phyloP scores from a whole-genome alignment of 2,329 filamentous ascomycete species.

The Leptoxyphium fumago region DNA sequence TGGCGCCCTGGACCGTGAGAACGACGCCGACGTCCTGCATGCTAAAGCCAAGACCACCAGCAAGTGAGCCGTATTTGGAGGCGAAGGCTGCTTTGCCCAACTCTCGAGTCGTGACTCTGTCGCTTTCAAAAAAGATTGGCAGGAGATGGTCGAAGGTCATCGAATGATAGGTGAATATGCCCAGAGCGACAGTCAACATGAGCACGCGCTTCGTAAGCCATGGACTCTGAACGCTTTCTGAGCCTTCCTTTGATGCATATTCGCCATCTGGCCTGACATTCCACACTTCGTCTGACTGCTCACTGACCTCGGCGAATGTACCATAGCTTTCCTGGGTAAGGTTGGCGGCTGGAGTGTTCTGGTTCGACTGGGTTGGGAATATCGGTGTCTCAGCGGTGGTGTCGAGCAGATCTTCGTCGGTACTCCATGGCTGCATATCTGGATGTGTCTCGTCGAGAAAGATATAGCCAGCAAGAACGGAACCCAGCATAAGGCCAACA shows the following conservation, averaged over 20 bases:
- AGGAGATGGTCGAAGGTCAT: slow-evolving; percentile 91
- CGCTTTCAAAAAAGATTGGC: slow-evolving; percentile 84
- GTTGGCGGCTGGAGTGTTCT: slow-evolving; percentile 56
- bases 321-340: slow-evolving; percentile 53
- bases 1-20: slow-evolving; percentile 53
- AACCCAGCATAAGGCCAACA: slow-evolving; percentile 57
- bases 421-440: slow-evolving; percentile 49
- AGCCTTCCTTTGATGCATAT: slow-evolving; percentile 18
- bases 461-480: slow-evolving; percentile 66
- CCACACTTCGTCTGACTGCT: slow-evolving; percentile 40
- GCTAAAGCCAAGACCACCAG: slow-evolving; percentile 51
- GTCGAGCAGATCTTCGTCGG: slow-evolving; percentile 22
- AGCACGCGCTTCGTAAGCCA: slow-evolving; percentile 51
- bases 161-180: slow-evolving; percentile 85
- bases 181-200: slow-evolving; percentile 65
- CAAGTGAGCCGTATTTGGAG: slow-evolving; percentile 18
- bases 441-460: slow-evolving; percentile 82
- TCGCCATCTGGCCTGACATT: slow-evolving; percentile 33
- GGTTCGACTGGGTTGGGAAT: slow-evolving; percentile 49
- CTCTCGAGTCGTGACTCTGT: slow-evolving; percentile 32
- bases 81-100: slow-evolving; percentile 16
- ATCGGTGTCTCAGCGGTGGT: slow-evolving; percentile 54
- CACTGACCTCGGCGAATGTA: slow-evolving; percentile 30
- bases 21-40: slow-evolving; percentile 54
- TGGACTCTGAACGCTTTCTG: slow-evolving; percentile 21